Conservation (phyloP, 176 grass and related monocot species). For the Cenchrus fungigraminus region DNA sequence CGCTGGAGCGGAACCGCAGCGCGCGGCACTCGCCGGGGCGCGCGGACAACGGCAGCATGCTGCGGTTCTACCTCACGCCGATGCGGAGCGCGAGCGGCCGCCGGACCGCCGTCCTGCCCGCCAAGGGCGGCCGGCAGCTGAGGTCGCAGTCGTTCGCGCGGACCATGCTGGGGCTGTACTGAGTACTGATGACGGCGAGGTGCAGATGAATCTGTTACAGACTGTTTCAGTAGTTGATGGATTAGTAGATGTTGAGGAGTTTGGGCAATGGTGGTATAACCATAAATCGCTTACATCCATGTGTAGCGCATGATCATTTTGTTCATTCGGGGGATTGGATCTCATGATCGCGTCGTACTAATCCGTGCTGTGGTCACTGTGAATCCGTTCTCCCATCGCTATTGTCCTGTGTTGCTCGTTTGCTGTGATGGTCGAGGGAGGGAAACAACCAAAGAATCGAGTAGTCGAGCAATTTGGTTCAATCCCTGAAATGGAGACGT, state of each 20-base stretch:
- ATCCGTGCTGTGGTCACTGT: background rate
- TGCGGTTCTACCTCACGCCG: slow-evolving; percentile 91
- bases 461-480: too few species aligned
- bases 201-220: background rate
- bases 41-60: slow-evolving; percentile 71
- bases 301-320: slow-evolving; percentile 42
- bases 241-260: slow-evolving; percentile 7
- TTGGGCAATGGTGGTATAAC: slow-evolving; percentile 35
- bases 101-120: slow-evolving; percentile 32
- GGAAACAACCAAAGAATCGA: too few species aligned
- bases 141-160: slow-evolving; percentile 68
- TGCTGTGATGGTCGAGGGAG: background rate
- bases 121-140: slow-evolving; percentile 48
- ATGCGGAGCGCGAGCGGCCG: slow-evolving; percentile 62
- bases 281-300: slow-evolving; percentile 43
- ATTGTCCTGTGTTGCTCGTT: background rate
- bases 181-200: slow-evolving; percentile 14
- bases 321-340: slow-evolving; percentile 50
- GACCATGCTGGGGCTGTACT: slow-evolving; percentile 84
- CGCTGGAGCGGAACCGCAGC: slow-evolving; percentile 79
- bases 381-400: background rate
- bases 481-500: too few species aligned
- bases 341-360: background rate
- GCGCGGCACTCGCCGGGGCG: slow-evolving; percentile 67
- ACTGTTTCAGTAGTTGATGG: background rate